phyloP scores from a whole-genome alignment of 1,284 basidiomycete genomes.

The Puccinia triticina region DNA sequence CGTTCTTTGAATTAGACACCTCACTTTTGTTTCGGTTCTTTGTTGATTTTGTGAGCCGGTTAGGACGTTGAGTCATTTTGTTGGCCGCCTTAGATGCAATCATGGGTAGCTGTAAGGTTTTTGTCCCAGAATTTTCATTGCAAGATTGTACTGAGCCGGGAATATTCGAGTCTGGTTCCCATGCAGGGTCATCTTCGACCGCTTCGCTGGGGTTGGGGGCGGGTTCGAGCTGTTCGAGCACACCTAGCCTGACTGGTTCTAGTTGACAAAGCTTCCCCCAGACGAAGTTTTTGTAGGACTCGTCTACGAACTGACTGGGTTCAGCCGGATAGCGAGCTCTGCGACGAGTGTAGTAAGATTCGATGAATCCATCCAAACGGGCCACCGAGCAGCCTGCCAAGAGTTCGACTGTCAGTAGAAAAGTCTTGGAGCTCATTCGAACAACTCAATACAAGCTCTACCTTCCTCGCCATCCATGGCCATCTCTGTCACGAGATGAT shows the following conservation, averaged over 20 bases:
- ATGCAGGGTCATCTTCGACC: neutral
- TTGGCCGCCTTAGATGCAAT: slow-evolving; percentile 42
- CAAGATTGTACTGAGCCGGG: neutral
- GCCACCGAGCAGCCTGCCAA: slow-evolving; percentile 45
- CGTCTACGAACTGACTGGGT: slow-evolving; percentile 41
- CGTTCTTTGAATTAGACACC: slow-evolving; percentile 6
- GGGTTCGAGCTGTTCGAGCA: slow-evolving; percentile 34
- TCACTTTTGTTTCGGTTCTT: slow-evolving; percentile 16
- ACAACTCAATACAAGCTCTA: neutral
- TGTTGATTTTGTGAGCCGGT: slow-evolving; percentile 33
- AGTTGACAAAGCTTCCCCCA: slow-evolving; percentile 48
- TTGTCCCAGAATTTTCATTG: neutral
- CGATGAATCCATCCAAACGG: slow-evolving; percentile 49
- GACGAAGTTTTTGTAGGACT: slow-evolving; percentile 48
- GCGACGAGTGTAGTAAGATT: slow-evolving; percentile 39
- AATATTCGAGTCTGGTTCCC: slow-evolving; percentile 1
- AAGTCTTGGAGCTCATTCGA: neutral
- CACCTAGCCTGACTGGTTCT: slow-evolving; percentile 47
- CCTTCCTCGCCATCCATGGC: slow-evolving; percentile 52
- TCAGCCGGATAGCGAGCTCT: slow-evolving; percentile 30
- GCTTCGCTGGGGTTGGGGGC: neutral
- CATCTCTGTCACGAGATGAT: slow-evolving; percentile 45
- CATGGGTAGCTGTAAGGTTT: slow-evolving; percentile 36
- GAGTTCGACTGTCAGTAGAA: slow-evolving; percentile 7
- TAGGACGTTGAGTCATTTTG: slow-evolving; percentile 46